Evolutionary conservation across 345 rosid genomes (phyloP).

Genomic region (Linum usitatissimum): DNA sequence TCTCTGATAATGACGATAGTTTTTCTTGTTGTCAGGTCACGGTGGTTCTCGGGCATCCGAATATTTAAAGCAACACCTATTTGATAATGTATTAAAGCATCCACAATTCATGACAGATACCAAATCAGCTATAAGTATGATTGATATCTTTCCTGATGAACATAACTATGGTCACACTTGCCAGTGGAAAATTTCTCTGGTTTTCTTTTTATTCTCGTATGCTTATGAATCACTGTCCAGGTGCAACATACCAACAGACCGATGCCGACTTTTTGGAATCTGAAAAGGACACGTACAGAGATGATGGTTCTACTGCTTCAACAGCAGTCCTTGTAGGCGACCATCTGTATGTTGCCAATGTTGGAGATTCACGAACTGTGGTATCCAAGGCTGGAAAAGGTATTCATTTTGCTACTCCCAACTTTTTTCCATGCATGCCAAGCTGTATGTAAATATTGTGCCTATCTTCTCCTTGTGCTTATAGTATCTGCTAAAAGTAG

Average conservation of each 20-base stretch:
- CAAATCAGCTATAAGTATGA: conserved; percentile 73
- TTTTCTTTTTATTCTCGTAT: background rate
- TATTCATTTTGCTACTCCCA: conserved; percentile 10
- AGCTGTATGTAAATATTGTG: background rate
- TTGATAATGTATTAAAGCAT: conserved; percentile 83
- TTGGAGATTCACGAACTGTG: conserved; percentile 94
- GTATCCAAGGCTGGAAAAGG: conserved; percentile 91
- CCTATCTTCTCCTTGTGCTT: background rate
- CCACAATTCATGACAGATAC: conserved; percentile 69
- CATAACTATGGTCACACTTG: background rate
- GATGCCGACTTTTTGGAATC: conserved; percentile 77
- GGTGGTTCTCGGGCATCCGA: conserved; percentile 99
- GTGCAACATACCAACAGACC: conserved; percentile 81
- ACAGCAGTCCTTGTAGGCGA: conserved; percentile 81
- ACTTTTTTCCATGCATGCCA: background rate
- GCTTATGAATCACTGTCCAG: conserved; percentile 25
- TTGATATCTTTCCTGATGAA: conserved; percentile 1
- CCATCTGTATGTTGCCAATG: conserved; percentile 95
- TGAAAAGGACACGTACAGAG: conserved; percentile 67
- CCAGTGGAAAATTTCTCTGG: conserved; percentile 8
- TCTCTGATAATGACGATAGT: background rate
- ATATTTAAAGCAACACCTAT: conserved; percentile 82
- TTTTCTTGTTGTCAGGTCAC: conserved; percentile 51
- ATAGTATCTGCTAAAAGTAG: background rate
- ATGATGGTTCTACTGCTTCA: conserved; percentile 99